A percentile compares a stretch with the other conserved stretches of the same genome.
Conservation (phyloP, 1,139 yeast genomes). For the Blastobotrys illinoisensis region DNA sequence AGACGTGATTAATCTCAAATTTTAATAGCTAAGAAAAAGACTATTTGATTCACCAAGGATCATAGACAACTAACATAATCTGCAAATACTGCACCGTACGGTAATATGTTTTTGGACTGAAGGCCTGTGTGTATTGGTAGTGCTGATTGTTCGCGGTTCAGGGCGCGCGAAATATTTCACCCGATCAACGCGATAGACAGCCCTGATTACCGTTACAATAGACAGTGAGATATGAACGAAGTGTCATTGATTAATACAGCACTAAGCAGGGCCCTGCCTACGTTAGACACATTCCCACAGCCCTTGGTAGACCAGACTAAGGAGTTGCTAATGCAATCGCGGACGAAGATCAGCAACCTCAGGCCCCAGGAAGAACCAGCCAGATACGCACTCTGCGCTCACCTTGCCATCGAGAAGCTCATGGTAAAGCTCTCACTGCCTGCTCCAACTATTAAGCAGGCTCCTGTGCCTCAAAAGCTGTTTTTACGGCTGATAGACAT, state of each 20-base stretch:
- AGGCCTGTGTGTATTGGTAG: not conserved
- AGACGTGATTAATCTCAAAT: no score
- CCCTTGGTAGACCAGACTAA: conserved; percentile 16
- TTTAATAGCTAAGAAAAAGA: no score
- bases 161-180: conserved; percentile 1
- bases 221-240: not conserved
- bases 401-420: conserved; percentile 30
- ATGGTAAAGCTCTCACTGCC: conserved; percentile 21
- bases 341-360: conserved; percentile 17
- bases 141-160: not conserved
- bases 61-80: no score
- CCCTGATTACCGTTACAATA: not conserved
- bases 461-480: conserved; percentile 30
- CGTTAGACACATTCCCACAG: conserved; percentile 14
- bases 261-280: conserved; percentile 13
- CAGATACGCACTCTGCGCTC: conserved; percentile 29
- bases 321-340: conserved; percentile 18
- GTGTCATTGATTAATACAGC: conserved; percentile 5
- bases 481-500: conserved; percentile 23
- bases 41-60: no score
- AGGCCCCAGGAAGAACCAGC: conserved; percentile 33
- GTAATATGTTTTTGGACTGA: no score
- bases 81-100: no score
- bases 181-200: not conserved
- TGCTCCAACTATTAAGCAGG: conserved; percentile 18